Evolutionary conservation across 2,329 filamentous ascomycete genomes (phyloP).

Genomic region (Coleophoma eucalyptorum): DNA sequence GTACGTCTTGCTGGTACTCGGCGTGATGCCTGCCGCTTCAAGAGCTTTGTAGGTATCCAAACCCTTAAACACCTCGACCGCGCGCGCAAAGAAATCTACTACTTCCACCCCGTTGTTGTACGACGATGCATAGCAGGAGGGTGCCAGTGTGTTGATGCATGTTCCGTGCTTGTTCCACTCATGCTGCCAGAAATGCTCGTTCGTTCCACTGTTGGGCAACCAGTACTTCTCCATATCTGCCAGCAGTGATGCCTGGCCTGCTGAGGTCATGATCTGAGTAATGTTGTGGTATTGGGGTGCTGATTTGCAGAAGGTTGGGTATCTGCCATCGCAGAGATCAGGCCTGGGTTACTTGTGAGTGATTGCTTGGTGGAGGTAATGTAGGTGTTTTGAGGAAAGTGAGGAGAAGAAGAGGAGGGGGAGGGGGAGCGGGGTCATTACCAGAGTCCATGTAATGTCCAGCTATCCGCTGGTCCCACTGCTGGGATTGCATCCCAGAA

Average conservation of each 20-base stretch:
- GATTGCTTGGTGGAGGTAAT: neutral
- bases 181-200: slow-evolving; percentile 67
- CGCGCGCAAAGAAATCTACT: slow-evolving; percentile 62
- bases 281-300: slow-evolving; percentile 62
- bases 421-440: slow-evolving; percentile 4
- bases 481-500: slow-evolving; percentile 70
- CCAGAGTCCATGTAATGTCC: slow-evolving; percentile 71
- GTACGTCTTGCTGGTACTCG: slow-evolving; percentile 33
- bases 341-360: slow-evolving; percentile 28
- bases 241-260: slow-evolving; percentile 35
- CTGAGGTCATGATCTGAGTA: slow-evolving; percentile 39
- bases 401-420: neutral
- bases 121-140: slow-evolving; percentile 51
- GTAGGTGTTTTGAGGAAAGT: neutral
- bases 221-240: slow-evolving; percentile 66
- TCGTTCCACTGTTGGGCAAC: slow-evolving; percentile 62
- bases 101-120: slow-evolving; percentile 58
- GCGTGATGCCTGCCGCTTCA: slow-evolving; percentile 51
- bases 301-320: slow-evolving; percentile 60
- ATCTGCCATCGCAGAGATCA: slow-evolving; percentile 64
- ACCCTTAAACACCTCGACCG: slow-evolving; percentile 59
- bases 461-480: slow-evolving; percentile 61
- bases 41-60: slow-evolving; percentile 39
- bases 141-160: slow-evolving; percentile 66
- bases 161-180: slow-evolving; percentile 74